phyloP scores from a whole-genome alignment of 495 filamentous ascomycete species.

The Penicillium subrubescens region DNA sequence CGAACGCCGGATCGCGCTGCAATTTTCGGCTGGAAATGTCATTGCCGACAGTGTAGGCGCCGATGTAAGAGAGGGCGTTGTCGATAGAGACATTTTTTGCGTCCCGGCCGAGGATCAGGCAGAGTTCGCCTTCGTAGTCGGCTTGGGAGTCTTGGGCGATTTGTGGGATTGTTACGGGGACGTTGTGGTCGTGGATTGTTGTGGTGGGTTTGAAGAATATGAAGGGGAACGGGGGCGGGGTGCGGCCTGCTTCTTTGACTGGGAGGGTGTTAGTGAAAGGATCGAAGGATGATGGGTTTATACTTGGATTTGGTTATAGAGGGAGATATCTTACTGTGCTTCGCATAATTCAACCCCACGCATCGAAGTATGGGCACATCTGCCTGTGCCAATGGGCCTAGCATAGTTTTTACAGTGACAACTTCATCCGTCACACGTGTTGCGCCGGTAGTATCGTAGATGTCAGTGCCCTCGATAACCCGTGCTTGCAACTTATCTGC shows the following conservation, averaged over 20 bases:
- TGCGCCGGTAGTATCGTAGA: conserved; percentile 39
- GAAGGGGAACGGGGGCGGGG: conserved; percentile 49
- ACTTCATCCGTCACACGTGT: conserved; percentile 38
- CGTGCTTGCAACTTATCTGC: conserved; percentile 40
- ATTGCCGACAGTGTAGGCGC: conserved; percentile 52
- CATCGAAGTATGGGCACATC: conserved; percentile 44
- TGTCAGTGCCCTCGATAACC: conserved; percentile 41
- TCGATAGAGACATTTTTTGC: conserved; percentile 46
- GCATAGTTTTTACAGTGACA: conserved; percentile 37
- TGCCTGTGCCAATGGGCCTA: conserved; percentile 35
- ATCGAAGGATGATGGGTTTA: neutral
- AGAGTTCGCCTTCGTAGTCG: conserved; percentile 58
- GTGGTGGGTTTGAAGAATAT: conserved; percentile 55
- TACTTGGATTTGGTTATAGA: neutral
- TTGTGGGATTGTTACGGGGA: conserved; percentile 46
- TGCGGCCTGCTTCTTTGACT: conserved; percentile 54
- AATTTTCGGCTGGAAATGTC: conserved; percentile 52
- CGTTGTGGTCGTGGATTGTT: conserved; percentile 43
- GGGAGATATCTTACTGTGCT: conserved; percentile 34
- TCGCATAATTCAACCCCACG: conserved; percentile 43
- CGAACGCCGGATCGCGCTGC: conserved; percentile 49
- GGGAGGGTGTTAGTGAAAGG: neutral
- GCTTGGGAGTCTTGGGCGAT: conserved; percentile 52
- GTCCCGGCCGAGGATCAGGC: conserved; percentile 43
- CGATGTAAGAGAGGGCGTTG: conserved; percentile 49